Conservation (phyloP, 2,329 filamentous ascomycete species). For the Sporothrix sp. region DNA sequence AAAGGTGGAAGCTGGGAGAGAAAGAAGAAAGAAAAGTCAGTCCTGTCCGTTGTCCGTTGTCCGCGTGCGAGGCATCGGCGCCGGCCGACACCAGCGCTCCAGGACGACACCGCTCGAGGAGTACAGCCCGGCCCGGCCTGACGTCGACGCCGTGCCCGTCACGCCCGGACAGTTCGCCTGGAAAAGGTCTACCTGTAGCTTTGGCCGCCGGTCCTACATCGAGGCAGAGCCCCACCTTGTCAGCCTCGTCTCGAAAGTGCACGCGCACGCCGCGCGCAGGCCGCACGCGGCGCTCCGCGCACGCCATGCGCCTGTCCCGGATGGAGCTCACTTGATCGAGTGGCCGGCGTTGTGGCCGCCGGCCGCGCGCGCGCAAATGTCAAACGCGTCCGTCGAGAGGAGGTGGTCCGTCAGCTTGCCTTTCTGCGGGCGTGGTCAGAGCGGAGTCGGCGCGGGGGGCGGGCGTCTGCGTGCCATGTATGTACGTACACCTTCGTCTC, state of each 20-base stretch:
- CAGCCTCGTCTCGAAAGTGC: constrained; percentile 1
- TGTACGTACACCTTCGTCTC: constrained; percentile 10
- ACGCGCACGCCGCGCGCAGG: not conserved
- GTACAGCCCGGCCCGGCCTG: not conserved
- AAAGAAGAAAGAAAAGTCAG: not conserved
- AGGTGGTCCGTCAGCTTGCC: constrained; percentile 20
- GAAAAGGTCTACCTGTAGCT: constrained; percentile 17
- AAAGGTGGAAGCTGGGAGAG: constrained; percentile 20
- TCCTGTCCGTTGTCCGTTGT: not conserved
- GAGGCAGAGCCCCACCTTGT: not conserved
- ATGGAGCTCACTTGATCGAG: constrained; percentile 28
- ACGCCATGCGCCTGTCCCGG: too few relatives aligned
- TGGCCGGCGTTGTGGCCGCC: constrained; percentile 54
- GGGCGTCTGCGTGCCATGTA: too few relatives aligned
- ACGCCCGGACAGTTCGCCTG: too few relatives aligned
- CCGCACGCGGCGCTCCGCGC: not conserved
- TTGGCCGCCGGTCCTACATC: constrained; percentile 15
- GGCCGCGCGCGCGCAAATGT: constrained; percentile 46
- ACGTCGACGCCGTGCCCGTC: not conserved
- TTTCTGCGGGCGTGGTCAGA: constrained; percentile 13
- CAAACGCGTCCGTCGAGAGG: constrained; percentile 14
- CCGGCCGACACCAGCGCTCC: too few relatives aligned
- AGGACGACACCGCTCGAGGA: not conserved
- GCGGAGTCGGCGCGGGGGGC: too few relatives aligned
- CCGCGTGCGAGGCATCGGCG: not conserved